Evolutionary conservation across 768 basidiomycete species (phyloP).

Genomic region (Tulasnella sp.): DNA sequence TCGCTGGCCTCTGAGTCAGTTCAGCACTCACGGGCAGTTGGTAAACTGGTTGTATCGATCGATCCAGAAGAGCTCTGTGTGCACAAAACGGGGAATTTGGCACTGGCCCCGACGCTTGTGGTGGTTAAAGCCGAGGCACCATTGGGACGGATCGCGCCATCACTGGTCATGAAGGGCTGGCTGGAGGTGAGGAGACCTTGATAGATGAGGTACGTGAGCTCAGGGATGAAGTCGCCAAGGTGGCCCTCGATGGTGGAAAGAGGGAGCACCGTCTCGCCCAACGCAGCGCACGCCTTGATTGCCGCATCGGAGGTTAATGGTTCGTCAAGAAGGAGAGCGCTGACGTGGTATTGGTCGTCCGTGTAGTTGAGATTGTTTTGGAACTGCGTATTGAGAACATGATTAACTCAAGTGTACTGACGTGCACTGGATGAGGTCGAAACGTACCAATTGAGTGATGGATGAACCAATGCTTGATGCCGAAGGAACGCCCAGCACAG

Average conservation of each 20-base stretch:
- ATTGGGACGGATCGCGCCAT: conserved; percentile 15
- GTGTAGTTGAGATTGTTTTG: conserved; percentile 30
- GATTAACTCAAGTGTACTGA: too few species aligned
- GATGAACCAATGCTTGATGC: too few species aligned
- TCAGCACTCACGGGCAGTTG: conserved; percentile 4
- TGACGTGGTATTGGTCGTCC: conserved; percentile 13
- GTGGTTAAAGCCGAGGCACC: not conserved
- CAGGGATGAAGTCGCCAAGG: not conserved
- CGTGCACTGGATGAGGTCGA: too few species aligned
- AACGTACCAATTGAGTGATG: too few species aligned
- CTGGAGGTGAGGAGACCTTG: too few species aligned
- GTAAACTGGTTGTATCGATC: conserved; percentile 23
- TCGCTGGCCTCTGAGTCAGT: conserved; percentile 21
- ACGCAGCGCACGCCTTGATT: conserved; percentile 5
- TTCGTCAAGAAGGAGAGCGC: conserved; percentile 13
- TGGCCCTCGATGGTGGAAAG: conserved; percentile 1
- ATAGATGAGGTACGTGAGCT: not conserved
- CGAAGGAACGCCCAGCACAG: too few species aligned
- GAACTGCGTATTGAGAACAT: conserved; percentile 13
- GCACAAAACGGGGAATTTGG: conserved; percentile 24
- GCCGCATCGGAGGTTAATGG: conserved; percentile 7
- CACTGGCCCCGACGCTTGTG: conserved; percentile 13
- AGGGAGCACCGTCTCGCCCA: conserved; percentile 11
- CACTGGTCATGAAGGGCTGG: not conserved
- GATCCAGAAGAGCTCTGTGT: conserved; percentile 27